Base-by-base conservation (phyloP, 257 asterid species). In the Solanum paucissectum region DNA sequence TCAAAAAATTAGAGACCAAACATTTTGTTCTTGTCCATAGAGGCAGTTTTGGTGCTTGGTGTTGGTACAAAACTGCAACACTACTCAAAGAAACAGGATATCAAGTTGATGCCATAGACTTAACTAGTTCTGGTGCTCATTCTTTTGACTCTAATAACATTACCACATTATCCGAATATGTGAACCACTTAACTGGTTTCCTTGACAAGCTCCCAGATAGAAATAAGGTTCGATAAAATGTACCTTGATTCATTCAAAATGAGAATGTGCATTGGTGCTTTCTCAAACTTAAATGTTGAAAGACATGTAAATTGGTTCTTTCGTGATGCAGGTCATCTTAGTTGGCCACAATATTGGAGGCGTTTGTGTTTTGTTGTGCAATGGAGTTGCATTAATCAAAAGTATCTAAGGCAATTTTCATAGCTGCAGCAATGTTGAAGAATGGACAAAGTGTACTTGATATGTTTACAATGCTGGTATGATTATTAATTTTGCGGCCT, bases 341-440 rank as follows among this genome's bases (percentile, higher is more conserved):
- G 95, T 93, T 12, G 95, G 93, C 21, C 95, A 93, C 89, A 94
- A 91, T 87, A 13, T 93, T n/a, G 95, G 94, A 46, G 95, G 93
- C 29, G 94, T 90, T 71, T 93, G 93, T 81, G 66, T 93, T 34
- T 91, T 91, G 94, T 13, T 33, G 89, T 87, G 94, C 95, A 76
- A 92, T 91, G 95, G 94, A 92, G 91, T 62, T 91, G 91, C 83
- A 90, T 87, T 89, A 90, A 9, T 7, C 72, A 68, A 93, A 91
- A 90, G 90, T 92, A 14, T 92, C 90, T 32, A 92, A 90, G 88
- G 92, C 90, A 75, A 55, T 93, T 83, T 93, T 91, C 83, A 90
- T 93, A 85, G 94, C 94, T 87, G 94, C 94, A 82, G 83, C 93
- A 9, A 93, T 93, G 95, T 69, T 93, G 68, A 83, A 62, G 7